phyloP scores from a whole-genome alignment of 177 flowering plant genomes.

The Vitis hybrid region DNA sequence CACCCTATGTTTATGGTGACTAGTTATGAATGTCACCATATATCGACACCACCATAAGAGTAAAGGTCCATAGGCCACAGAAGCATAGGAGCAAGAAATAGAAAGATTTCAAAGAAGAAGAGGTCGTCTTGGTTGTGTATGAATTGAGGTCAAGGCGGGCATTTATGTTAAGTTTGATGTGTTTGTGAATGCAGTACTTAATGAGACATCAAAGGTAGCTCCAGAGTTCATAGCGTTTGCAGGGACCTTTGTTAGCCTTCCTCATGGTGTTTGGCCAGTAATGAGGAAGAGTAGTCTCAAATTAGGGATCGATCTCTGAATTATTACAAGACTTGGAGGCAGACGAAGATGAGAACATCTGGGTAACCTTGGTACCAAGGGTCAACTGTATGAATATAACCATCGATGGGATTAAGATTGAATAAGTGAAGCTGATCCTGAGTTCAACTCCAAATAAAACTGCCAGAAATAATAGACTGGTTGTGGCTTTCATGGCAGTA shows the following conservation, averaged over 20 bases:
- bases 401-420: constrained; percentile 9
- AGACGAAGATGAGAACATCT: constrained; percentile 10
- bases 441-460: no score
- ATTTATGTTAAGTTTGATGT: not conserved
- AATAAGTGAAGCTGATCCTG: not conserved
- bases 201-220: not conserved
- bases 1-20: no score
- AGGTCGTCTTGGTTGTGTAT: constrained; percentile 11
- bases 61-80: constrained; percentile 6
- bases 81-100: not conserved
- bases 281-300: constrained; percentile 1
- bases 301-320: constrained; percentile 8
- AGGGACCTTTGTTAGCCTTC: constrained; percentile 4
- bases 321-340: constrained; percentile 15
- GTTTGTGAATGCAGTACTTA: constrained; percentile 8
- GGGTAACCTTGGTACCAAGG: constrained; percentile 11
- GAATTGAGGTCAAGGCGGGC: not conserved
- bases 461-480: no score
- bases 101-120: constrained; percentile 11
- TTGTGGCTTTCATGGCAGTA: no score
- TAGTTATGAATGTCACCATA: no score
- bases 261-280: no score
- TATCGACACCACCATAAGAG: not conserved
- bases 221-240: constrained; percentile 10
- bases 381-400: not conserved